Percentiles rank a stretch among this genome's conserved stretches.
These are phyloP conservation scores for Trypanosomatidae sp. DNA, from an alignment of 208 protist genomes.

Conservation along the genomic window DNA sequence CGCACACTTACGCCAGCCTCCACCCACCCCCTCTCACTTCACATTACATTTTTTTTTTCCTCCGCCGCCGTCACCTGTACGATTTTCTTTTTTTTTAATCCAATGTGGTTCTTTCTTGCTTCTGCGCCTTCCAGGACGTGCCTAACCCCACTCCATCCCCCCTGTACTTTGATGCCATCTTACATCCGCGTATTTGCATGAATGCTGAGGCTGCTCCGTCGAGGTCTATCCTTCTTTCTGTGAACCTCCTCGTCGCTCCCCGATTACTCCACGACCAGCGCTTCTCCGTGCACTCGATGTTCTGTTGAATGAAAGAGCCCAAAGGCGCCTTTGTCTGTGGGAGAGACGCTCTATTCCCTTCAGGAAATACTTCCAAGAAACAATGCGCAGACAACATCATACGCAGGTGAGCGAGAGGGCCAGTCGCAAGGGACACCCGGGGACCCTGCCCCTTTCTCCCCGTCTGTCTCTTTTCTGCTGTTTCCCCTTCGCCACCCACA, in stretches of 20 bases:
- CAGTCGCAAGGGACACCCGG: background rate
- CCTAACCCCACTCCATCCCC: background rate
- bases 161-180: background rate
- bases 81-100: background rate
- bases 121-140: background rate
- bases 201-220: background rate
- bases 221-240: background rate
- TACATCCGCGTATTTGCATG: background rate
- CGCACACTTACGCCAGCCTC: background rate
- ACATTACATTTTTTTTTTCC: background rate
- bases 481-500: background rate
- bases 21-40: background rate
- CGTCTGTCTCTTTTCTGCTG: background rate
- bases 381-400: background rate
- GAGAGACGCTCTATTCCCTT: background rate
- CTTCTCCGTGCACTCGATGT: background rate
- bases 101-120: background rate
- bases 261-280: background rate
- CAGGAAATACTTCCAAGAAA: background rate
- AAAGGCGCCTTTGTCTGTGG: background rate
- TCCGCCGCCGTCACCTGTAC: background rate
- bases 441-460: background rate
- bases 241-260: background rate
- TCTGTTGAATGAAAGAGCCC: background rate
- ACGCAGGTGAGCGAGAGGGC: background rate